Evolutionary conservation across 2,329 filamentous ascomycete genomes (phyloP).

Genomic region (Penicillium oxalicum): DNA sequence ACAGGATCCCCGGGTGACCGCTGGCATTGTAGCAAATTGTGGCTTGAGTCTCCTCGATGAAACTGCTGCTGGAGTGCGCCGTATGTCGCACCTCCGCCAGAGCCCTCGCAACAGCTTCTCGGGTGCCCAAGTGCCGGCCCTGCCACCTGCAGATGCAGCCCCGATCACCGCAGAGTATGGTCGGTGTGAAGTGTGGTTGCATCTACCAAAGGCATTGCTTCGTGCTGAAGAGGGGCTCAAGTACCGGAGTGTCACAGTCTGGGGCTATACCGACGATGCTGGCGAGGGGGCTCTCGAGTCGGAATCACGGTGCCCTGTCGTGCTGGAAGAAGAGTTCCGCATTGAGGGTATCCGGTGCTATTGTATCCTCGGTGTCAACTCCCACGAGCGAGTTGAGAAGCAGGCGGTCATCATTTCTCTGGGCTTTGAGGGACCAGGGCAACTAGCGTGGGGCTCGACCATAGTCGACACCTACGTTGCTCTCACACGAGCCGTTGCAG

Average conservation of each 20-base stretch:
- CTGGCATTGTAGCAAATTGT: slow-evolving; percentile 31
- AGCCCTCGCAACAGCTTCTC: slow-evolving; percentile 23
- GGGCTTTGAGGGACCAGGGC: slow-evolving; percentile 31
- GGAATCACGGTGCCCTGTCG: slow-evolving; percentile 21
- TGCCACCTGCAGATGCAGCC: slow-evolving; percentile 9
- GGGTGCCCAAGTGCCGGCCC: slow-evolving; percentile 7
- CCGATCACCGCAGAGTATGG: slow-evolving; percentile 28
- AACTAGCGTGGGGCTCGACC: slow-evolving; percentile 28
- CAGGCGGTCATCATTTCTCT: slow-evolving; percentile 43
- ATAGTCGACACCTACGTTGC: slow-evolving; percentile 36
- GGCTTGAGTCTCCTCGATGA: slow-evolving; percentile 32
- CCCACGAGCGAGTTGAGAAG: slow-evolving; percentile 47
- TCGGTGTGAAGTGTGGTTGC: slow-evolving; percentile 34
- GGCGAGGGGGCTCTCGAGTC: slow-evolving; percentile 20
- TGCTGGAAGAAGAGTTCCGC: slow-evolving; percentile 35
- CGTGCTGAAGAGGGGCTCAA: slow-evolving; percentile 39
- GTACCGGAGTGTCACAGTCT: slow-evolving; percentile 31
- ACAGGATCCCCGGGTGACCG: slow-evolving; percentile 33
- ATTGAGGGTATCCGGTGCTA: slow-evolving; percentile 41
- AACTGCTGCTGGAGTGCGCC: slow-evolving; percentile 31
- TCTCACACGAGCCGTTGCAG: slow-evolving; percentile 34
- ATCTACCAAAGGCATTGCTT: slow-evolving; percentile 42
- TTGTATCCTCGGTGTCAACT: slow-evolving; percentile 49
- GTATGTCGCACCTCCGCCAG: slow-evolving; percentile 29
- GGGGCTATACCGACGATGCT: slow-evolving; percentile 27